Conservation (phyloP, 345 rosid genomes). For the Cochlearia excelsa region DNA sequence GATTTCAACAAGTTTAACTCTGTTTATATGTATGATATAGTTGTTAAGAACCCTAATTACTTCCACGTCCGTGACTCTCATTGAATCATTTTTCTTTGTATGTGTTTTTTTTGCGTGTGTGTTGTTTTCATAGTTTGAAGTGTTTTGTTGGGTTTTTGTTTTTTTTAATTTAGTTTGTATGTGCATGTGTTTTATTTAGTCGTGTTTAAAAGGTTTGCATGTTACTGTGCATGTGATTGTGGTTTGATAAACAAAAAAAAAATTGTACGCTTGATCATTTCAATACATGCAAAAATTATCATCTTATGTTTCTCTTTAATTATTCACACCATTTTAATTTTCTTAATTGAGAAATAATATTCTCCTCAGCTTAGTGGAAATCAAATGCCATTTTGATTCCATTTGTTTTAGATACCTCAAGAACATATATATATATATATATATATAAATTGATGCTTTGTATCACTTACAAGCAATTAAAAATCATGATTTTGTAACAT, state of each 20-base stretch:
- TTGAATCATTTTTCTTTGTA: slow-evolving; percentile 1
- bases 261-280: not conserved
- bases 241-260: slow-evolving; percentile 1
- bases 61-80: slow-evolving; percentile 59
- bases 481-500: no score
- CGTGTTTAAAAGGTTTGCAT: not conserved
- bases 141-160: slow-evolving; percentile 16
- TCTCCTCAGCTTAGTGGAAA: no score
- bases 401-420: no score
- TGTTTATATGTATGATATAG: slow-evolving; percentile 78
- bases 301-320: no score
- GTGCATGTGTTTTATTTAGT: slow-evolving; percentile 17
- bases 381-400: no score
- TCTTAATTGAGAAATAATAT: no score
- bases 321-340: no score
- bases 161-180: slow-evolving; percentile 13
- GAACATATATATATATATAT: no score
- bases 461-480: not conserved
- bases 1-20: slow-evolving; percentile 73
- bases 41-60: slow-evolving; percentile 64
- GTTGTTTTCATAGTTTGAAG: slow-evolving; percentile 12
- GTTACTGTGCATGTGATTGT: not conserved
- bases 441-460: not conserved
- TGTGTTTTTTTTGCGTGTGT: not conserved
- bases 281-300: no score